phyloP scores from a whole-genome alignment of 371 early-diverging fungal species.

The Neoconidiobolus thromboides region DNA sequence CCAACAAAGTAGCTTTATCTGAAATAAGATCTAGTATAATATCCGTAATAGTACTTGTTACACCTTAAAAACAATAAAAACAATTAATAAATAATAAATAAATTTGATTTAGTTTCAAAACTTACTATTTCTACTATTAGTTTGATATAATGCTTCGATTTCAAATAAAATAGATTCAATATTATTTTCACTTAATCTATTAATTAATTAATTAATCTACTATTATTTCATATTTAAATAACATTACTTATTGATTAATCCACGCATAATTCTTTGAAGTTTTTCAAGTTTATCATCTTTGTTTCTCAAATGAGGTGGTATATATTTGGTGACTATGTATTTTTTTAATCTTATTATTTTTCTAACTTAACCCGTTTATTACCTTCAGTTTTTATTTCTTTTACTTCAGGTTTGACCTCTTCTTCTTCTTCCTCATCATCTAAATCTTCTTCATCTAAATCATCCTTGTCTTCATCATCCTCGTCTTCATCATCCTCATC shows the following conservation, averaged over 20 bases:
- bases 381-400: conserved; percentile 8
- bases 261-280: background rate
- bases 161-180: conserved; percentile 65
- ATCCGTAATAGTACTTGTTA: conserved; percentile 35
- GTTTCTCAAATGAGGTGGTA: conserved; percentile 79
- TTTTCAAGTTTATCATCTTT: conserved; percentile 25
- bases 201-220: background rate
- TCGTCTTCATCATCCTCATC: conserved; percentile 10
- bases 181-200: conserved; percentile 64
- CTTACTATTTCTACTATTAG: too few relatives aligned
- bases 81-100: conserved; percentile 46
- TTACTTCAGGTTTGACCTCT: conserved; percentile 9
- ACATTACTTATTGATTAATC: background rate
- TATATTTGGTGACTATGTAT: conserved; percentile 34
- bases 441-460: conserved; percentile 11
- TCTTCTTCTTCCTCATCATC: conserved; percentile 11
- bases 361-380: too few relatives aligned
- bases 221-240: background rate
- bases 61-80: too few relatives aligned
- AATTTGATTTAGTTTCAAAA: conserved; percentile 48
- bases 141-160: conserved; percentile 29
- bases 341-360: background rate
- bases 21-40: conserved; percentile 52
- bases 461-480: background rate
- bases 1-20: conserved; percentile 61